Percentiles rank a stretch among this genome's conserved stretches.
Conservation (phyloP, 306 rosid species). For the Medicago arabica region DNA sequence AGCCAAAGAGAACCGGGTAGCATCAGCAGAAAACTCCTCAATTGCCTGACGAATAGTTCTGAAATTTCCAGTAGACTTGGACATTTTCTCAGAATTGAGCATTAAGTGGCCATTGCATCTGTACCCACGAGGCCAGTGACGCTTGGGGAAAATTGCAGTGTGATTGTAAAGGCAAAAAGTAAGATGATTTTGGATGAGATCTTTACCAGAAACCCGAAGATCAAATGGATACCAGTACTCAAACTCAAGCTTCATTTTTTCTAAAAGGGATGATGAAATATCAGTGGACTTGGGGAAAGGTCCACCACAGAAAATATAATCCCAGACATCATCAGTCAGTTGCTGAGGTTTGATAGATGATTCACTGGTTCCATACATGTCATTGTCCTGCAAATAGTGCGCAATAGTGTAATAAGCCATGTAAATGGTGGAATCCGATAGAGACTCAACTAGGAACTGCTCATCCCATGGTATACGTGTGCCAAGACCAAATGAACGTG, state of each 20-base stretch:
- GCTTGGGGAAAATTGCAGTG: conserved; percentile 72
- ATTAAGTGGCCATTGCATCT: conserved; percentile 93
- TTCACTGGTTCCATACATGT: conserved; percentile 66
- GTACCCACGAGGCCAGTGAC: conserved; percentile 89
- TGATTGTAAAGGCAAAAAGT: conserved; percentile 88
- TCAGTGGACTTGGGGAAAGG: conserved; percentile 69
- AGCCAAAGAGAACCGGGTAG: conserved; percentile 89
- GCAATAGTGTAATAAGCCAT: conserved; percentile 96
- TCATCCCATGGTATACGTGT: conserved; percentile 97
- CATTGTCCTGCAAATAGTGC: conserved; percentile 70
- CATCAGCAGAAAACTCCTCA: conserved; percentile 94
- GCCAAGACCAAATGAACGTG: conserved; percentile 95
- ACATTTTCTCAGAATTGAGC: conserved; percentile 93
- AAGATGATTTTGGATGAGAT: conserved; percentile 90
- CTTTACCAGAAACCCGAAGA: conserved; percentile 95
- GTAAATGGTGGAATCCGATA: conserved; percentile 93
- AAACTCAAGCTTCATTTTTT: conserved; percentile 85
- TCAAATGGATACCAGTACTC: conserved; percentile 98
- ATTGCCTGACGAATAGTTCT: conserved; percentile 82
- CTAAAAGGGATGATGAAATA: conserved; percentile 60
- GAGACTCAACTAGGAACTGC: conserved; percentile 79
- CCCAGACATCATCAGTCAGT: conserved; percentile 87
- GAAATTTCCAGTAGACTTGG: conserved; percentile 95
- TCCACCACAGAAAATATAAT: conserved; percentile 77
- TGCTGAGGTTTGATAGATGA: conserved; percentile 74